Percentiles rank a stretch among this genome's conserved stretches.
Evolutionary conservation across 371 early-diverging fungal genomes (phyloP).

Genomic region (Mortierella sp.): DNA sequence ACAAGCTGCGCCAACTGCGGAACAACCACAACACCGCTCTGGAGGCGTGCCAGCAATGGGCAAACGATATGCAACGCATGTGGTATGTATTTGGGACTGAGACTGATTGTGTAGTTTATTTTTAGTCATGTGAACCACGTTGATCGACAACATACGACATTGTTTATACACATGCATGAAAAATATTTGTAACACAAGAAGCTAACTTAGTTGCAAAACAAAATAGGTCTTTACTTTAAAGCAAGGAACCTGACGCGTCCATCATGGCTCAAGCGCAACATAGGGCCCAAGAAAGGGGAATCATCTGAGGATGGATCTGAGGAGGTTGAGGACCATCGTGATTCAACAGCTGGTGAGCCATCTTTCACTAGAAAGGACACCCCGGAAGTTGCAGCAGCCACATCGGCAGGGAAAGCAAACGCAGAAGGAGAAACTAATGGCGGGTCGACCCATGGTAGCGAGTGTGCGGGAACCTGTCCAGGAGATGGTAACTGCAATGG

Average conservation of each 20-base stretch:
- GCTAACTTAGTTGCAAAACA: not conserved
- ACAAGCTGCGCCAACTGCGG: slow-evolving; percentile 91
- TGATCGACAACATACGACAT: not conserved
- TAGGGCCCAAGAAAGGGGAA: slow-evolving; percentile 38
- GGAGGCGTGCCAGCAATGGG: slow-evolving; percentile 89
- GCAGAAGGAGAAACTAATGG: slow-evolving; percentile 18
- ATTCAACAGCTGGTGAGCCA: slow-evolving; percentile 4
- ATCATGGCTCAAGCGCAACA: slow-evolving; percentile 78
- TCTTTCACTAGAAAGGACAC: slow-evolving; percentile 4
- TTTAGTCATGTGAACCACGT: not conserved
- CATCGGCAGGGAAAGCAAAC: not conserved
- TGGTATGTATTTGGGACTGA: slow-evolving; percentile 59
- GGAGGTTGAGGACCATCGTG: slow-evolving; percentile 24
- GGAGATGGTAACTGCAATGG: slow-evolving; percentile 89
- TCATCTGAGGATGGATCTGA: slow-evolving; percentile 37
- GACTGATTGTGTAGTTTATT: not conserved
- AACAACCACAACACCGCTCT: slow-evolving; percentile 90
- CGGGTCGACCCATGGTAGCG: slow-evolving; percentile 31
- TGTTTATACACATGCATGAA: not conserved
- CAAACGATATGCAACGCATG: slow-evolving; percentile 94
- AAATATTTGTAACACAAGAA: not conserved
- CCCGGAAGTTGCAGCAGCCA: not conserved
- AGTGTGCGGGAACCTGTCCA: slow-evolving; percentile 76
- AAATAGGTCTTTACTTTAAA: slow-evolving; percentile 80
- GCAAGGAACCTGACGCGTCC: slow-evolving; percentile 87